Percentiles rank a stretch among this genome's conserved stretches.
phyloP scores from a whole-genome alignment of 2,329 filamentous ascomycete species.

The Scleromitrula shiraiana region DNA sequence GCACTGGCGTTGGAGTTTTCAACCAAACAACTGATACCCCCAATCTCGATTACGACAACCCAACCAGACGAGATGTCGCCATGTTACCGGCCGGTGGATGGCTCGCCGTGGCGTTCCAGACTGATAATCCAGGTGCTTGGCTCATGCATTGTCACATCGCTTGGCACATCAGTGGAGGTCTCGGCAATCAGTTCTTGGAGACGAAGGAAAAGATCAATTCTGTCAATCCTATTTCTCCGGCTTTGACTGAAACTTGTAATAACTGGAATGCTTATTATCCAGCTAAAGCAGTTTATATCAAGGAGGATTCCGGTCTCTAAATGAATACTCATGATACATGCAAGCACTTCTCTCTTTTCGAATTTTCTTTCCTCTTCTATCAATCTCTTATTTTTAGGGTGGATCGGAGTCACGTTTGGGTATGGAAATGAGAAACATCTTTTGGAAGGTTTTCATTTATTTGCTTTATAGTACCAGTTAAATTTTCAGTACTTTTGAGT shows the following conservation, averaged over 20 bases:
- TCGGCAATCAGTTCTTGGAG: slow-evolving; percentile 7
- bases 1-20: slow-evolving; percentile 17
- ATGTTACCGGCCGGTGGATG: slow-evolving; percentile 30
- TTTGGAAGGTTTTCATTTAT: no score
- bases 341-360: no score
- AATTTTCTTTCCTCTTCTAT: no score
- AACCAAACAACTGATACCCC: slow-evolving; percentile 1
- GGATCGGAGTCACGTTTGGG: no score
- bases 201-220: not conserved
- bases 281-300: slow-evolving; percentile 11
- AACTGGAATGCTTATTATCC: slow-evolving; percentile 19
- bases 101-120: slow-evolving; percentile 15
- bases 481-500: no score
- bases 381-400: no score
- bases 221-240: slow-evolving; percentile 12
- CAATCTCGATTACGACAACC: slow-evolving; percentile 31
- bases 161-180: slow-evolving; percentile 7
- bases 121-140: slow-evolving; percentile 32
- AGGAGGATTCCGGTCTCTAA: slow-evolving; percentile 27
- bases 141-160: slow-evolving; percentile 21
- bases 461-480: no score
- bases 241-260: slow-evolving; percentile 16
- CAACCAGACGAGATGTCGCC: slow-evolving; percentile 42
- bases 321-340: no score
- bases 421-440: no score